A percentile compares a stretch with the other conserved stretches of the same genome.
Conservation (phyloP, 305 asterid species). For the Fraxinus angustifolia region DNA sequence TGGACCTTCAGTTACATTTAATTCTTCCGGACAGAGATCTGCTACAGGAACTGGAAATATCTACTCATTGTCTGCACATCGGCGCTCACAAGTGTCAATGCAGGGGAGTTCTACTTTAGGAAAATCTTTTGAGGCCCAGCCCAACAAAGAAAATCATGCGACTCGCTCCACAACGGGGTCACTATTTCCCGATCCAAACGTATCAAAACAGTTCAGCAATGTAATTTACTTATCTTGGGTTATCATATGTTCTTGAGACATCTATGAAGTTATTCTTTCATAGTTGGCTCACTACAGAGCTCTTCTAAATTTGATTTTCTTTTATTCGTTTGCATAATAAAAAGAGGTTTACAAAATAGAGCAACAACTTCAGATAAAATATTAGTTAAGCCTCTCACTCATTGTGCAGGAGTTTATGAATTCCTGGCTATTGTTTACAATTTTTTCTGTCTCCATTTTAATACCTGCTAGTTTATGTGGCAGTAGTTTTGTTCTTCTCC, state of each 20-base stretch:
- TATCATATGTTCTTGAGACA: slow-evolving; percentile 11
- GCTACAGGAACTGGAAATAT: slow-evolving; percentile 34
- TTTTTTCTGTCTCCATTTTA: not conserved
- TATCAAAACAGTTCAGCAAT: slow-evolving; percentile 63
- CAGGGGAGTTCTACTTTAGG: slow-evolving; percentile 40
- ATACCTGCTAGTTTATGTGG: not conserved
- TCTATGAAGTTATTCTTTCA: not conserved
- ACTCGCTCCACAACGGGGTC: slow-evolving; percentile 31
- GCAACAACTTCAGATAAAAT: not conserved
- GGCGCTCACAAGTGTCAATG: slow-evolving; percentile 33
- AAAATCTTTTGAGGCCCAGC: slow-evolving; percentile 35
- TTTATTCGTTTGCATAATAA: slow-evolving; percentile 9
- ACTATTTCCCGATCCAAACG: slow-evolving; percentile 41
- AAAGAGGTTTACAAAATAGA: slow-evolving; percentile 10
- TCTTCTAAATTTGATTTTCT: slow-evolving; percentile 10
- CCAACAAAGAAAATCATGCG: slow-evolving; percentile 36
- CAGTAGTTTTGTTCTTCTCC: slow-evolving; percentile 2
- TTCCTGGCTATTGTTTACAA: not conserved
- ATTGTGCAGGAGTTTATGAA: not conserved
- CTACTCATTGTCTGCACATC: slow-evolving; percentile 33
- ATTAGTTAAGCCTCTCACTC: slow-evolving; percentile 1
- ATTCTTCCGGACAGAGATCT: slow-evolving; percentile 40
- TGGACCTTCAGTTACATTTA: slow-evolving; percentile 28
- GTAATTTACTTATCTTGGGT: slow-evolving; percentile 39
- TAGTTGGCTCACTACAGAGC: slow-evolving; percentile 16